Conservation (phyloP, 1,284 basidiomycete genomes). For the Ustilago sp. region DNA sequence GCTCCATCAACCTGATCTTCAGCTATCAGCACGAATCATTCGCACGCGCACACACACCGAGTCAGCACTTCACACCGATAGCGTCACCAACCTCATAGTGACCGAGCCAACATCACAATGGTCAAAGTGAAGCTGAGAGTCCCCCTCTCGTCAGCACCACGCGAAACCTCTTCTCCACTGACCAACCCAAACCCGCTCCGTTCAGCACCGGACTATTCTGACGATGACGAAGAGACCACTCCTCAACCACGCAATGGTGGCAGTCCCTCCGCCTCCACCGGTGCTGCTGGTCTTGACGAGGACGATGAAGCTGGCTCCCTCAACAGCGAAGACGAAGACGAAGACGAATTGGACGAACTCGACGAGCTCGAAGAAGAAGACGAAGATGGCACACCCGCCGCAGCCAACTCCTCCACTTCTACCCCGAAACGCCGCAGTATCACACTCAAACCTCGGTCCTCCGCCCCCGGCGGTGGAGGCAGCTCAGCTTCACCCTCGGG, state of each 20-base stretch:
- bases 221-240: conserved; percentile 28
- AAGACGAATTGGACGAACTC: conserved; percentile 49
- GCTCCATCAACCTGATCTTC: neutral
- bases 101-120: conserved; percentile 10
- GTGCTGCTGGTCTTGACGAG: neutral
- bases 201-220: conserved; percentile 43
- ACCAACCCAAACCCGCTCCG: conserved; percentile 42
- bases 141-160: conserved; percentile 46
- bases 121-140: conserved; percentile 55
- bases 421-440: conserved; percentile 39
- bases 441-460: conserved; percentile 44
- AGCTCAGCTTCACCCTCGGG: conserved; percentile 36
- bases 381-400: neutral
- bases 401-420: conserved; percentile 15
- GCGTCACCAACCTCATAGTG: neutral
- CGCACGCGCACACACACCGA: too few species aligned
- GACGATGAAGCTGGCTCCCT: conserved; percentile 20
- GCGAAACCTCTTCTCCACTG: conserved; percentile 48
- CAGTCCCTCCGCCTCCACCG: neutral
- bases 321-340: conserved; percentile 35
- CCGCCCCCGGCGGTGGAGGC: conserved; percentile 9
- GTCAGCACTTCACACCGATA: neutral
- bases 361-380: conserved; percentile 47
- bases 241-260: conserved; percentile 6
- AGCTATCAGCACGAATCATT: too few species aligned